These are phyloP conservation scores for Pleurotus salmoneostramineus DNA, from an alignment of 768 basidiomycete species.

Conservation along the genomic window DNA sequence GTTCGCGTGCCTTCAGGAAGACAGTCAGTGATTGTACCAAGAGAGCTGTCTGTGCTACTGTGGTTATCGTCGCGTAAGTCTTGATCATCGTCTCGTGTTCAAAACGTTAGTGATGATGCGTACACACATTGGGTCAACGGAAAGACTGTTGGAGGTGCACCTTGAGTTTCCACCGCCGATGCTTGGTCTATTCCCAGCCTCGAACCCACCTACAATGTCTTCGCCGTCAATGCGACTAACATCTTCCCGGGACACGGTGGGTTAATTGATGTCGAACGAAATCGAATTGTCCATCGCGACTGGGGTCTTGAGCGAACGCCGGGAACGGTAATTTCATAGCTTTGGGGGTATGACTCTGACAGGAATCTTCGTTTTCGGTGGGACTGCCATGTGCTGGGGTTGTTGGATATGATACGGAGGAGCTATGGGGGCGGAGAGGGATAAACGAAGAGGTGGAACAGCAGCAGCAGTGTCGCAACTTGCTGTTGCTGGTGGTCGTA, in stretches of 20 bases:
- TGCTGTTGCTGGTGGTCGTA: too few relatives aligned
- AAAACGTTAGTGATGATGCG: not conserved
- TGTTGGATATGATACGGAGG: too few relatives aligned
- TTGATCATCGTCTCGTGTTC: not conserved
- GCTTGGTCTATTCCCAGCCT: constrained; percentile 24
- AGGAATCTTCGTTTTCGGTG: too few relatives aligned
- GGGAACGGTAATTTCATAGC: too few relatives aligned
- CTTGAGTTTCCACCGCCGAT: constrained; percentile 13
- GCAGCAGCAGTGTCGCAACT: too few relatives aligned
- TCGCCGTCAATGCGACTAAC: constrained; percentile 22
- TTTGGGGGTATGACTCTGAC: too few relatives aligned
- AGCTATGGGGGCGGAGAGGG: too few relatives aligned
- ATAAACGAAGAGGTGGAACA: too few relatives aligned
- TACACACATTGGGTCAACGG: constrained; percentile 6
- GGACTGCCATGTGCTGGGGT: too few relatives aligned
- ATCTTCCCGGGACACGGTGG: constrained; percentile 23
- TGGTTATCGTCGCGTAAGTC: not conserved
- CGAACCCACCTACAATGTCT: constrained; percentile 14
- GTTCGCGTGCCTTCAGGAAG: constrained; percentile 1
- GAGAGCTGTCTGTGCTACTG: not conserved
- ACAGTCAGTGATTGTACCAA: not conserved
- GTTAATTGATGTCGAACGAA: constrained; percentile 17
- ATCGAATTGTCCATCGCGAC: too few relatives aligned
- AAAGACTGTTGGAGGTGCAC: constrained; percentile 16
- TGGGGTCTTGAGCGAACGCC: too few relatives aligned